Evolutionary conservation across 257 asterid species (phyloP).

Genomic region (Scutellaria baicalensis): DNA sequence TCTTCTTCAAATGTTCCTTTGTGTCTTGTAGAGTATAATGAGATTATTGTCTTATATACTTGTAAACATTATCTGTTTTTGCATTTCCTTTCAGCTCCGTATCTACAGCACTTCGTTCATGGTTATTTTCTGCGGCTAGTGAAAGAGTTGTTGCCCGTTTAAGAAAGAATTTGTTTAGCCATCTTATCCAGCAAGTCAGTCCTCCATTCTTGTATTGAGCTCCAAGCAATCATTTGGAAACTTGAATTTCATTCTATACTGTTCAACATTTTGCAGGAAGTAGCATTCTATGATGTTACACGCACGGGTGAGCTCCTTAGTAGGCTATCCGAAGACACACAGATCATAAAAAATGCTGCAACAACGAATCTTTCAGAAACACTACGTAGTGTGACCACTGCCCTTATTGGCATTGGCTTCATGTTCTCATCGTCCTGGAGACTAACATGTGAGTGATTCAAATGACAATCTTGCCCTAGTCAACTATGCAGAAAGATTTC

Average conservation of each 20-base stretch:
- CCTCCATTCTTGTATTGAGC: no score
- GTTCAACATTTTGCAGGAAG: constrained; percentile 38
- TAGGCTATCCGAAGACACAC: constrained; percentile 92
- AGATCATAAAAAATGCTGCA: constrained; percentile 84
- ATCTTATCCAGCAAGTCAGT: constrained; percentile 64
- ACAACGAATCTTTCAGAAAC: constrained; percentile 91
- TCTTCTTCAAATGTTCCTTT: no score
- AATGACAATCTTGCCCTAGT: background rate
- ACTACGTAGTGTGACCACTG: constrained; percentile 68
- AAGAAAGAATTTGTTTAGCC: constrained; percentile 59
- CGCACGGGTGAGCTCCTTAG: constrained; percentile 93
- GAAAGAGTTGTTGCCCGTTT: constrained; percentile 56
- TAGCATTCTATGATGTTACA: constrained; percentile 84
- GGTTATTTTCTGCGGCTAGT: constrained; percentile 74
- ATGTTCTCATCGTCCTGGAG: constrained; percentile 92
- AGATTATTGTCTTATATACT: no score
- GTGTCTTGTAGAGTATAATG: no score
- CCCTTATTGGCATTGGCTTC: constrained; percentile 76
- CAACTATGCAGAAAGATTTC: background rate
- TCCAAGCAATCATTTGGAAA: background rate
- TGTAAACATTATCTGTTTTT: no score
- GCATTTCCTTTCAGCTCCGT: constrained; percentile 44
- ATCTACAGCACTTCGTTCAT: constrained; percentile 62
- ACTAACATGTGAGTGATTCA: constrained; percentile 35
- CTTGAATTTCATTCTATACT: background rate